Conservation (phyloP, 106 monocot genomes). For the Dendrobium huoshanense region DNA sequence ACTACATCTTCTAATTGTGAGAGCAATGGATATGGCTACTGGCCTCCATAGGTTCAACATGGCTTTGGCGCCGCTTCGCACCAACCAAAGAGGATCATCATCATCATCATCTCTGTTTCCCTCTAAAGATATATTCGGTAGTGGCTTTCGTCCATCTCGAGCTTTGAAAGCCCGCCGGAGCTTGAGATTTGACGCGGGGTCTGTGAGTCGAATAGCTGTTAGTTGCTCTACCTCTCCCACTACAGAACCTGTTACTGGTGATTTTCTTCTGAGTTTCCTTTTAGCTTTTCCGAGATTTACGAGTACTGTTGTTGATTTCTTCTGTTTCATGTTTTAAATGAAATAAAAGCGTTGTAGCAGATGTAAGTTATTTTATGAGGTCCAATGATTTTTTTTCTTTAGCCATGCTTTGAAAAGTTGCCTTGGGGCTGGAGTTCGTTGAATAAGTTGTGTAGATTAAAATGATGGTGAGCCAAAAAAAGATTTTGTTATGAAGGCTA, state of each 20-base stretch:
- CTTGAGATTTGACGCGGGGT: neutral
- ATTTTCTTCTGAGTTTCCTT: slow-evolving; percentile 2
- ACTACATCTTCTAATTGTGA: neutral
- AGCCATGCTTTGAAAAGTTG: neutral
- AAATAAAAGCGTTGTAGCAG: neutral
- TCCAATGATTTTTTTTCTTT: neutral
- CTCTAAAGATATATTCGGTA: slow-evolving; percentile 13
- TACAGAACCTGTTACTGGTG: slow-evolving; percentile 41
- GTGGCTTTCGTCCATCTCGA: slow-evolving; percentile 7
- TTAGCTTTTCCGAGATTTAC: neutral
- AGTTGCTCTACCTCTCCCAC: slow-evolving; percentile 40
- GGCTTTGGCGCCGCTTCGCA: neutral
- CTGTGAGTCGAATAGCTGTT: slow-evolving; percentile 9
- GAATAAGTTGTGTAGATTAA: neutral
- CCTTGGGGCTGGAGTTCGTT: neutral
- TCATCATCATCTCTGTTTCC: neutral
- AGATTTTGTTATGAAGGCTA: neutral
- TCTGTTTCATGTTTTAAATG: neutral
- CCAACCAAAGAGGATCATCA: neutral
- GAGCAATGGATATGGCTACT: slow-evolving; percentile 33
- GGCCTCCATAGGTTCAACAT: slow-evolving; percentile 13
- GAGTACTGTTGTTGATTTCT: neutral
- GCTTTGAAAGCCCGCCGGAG: neutral
- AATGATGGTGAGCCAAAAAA: neutral
- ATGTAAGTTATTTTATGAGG: neutral